These are phyloP conservation scores for Plenodomus lindquistii DNA, from an alignment of 2,329 filamentous ascomycete genomes.

Conservation along the genomic window DNA sequence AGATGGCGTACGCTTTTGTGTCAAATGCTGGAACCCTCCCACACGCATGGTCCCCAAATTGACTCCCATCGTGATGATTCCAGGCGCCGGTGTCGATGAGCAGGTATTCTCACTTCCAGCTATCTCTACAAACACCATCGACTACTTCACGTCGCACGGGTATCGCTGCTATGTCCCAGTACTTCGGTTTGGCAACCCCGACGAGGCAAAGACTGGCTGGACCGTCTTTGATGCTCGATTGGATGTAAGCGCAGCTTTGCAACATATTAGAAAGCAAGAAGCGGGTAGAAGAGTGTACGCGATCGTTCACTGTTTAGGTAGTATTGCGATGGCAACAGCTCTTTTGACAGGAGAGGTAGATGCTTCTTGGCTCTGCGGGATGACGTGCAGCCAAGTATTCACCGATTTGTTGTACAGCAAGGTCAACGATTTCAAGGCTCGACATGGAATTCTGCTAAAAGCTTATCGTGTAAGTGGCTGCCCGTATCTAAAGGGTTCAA, in stretches of 20 bases:
- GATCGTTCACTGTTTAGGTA: constrained; percentile 67
- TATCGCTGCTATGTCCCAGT: constrained; percentile 64
- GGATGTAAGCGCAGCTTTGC: constrained; percentile 61
- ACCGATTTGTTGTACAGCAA: constrained; percentile 64
- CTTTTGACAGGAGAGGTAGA: constrained; percentile 66
- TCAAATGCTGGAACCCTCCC: constrained; percentile 62
- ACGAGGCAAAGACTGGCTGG: constrained; percentile 56
- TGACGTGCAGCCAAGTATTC: constrained; percentile 65
- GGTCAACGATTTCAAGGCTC: constrained; percentile 60
- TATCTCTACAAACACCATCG: constrained; percentile 65
- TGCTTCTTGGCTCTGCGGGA: constrained; percentile 59
- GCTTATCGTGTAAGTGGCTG: constrained; percentile 8
- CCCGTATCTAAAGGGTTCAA: too few species aligned
- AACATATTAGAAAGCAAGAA: constrained; percentile 52
- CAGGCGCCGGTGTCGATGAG: constrained; percentile 66
- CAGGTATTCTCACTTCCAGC: constrained; percentile 66
- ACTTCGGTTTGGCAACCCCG: constrained; percentile 61
- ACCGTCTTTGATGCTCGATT: constrained; percentile 65
- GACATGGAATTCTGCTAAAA: constrained; percentile 3
- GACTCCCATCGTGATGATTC: constrained; percentile 61
- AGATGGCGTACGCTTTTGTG: constrained; percentile 57
- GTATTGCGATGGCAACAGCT: constrained; percentile 62
- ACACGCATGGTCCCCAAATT: background rate
- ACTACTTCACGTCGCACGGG: constrained; percentile 64
- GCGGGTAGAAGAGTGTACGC: constrained; percentile 55